Evolutionary conservation across 164 flowering plant species (phyloP), one percentile per base, ranked within the genome.

Genomic region (Akebia trifoliata): DNA sequence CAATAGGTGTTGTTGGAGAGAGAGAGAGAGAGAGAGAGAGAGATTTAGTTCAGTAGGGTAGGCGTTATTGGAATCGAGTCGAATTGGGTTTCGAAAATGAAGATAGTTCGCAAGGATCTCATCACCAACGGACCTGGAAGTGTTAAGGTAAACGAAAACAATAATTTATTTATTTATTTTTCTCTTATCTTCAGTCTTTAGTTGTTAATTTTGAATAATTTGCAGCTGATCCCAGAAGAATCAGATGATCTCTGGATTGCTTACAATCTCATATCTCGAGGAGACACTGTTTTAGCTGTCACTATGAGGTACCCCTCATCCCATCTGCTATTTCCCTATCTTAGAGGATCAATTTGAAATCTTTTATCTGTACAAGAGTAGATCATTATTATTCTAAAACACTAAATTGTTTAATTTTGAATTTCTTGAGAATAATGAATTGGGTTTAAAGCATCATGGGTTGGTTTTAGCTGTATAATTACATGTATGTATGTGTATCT

Each of bases 181-280:
- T 54, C 21, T 45, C 21, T 8, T 47, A 40, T 38, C 28, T 28
- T 48, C 44, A 37, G 11, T 4, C n/a, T 35, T 40, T 43, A 22
- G 45, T 15, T 37, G 10, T 61, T 29, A 10, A 26, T 36, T 22
- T 29, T 43, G 30, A 29, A 43, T 52, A 36, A 49, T 34, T 40
- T 56, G 61, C 78, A 88, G 96, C 78, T 87, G 86, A 55, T 81
- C 39, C 89, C 97, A 5, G 83, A 82, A 12, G 95, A 90, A 68
- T 35, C 87, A 6, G 97, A 90, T 69, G 97, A 90, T 70, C 67
- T 87, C 7, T 90, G 97, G 97, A 62, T 67, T 66, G 81, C 73
- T 56, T 90, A 85, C 53, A 87, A 90, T 68, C 66, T 90, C 52
- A 71, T 90, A 1, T 72, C 82, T 44, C 71, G 63, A 26, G 94